These are phyloP conservation scores for Coccomyxa sp. DNA, from an alignment of 139 green algal species.

Conservation along the genomic window DNA sequence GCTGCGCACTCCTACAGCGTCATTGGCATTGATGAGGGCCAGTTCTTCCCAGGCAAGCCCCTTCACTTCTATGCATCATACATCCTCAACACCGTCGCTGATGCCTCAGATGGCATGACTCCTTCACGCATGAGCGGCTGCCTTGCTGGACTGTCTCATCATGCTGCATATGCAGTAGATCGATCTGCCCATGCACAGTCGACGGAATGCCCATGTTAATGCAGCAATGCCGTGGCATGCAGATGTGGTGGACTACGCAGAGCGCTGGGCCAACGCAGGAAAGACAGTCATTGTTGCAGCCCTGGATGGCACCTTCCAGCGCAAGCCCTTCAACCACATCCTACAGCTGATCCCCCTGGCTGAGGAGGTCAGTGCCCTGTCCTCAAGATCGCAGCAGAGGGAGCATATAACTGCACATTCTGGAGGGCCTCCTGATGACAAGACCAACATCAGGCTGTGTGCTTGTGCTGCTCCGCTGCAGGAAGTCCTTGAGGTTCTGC, in stretches of 20 bases:
- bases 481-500: neutral
- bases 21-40: constrained; percentile 20
- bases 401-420: neutral
- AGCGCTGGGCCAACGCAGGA: constrained; percentile 17
- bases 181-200: no score
- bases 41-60: constrained; percentile 17
- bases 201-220: neutral
- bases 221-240: neutral
- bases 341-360: constrained; percentile 14
- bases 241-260: constrained; percentile 18
- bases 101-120: neutral
- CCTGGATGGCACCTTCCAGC: constrained; percentile 22
- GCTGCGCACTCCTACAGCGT: constrained; percentile 11
- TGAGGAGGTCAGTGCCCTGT: constrained; percentile 8
- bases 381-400: neutral
- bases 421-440: neutral
- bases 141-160: neutral
- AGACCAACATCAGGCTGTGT: neutral
- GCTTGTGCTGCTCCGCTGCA: neutral
- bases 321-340: constrained; percentile 9
- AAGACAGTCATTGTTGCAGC: constrained; percentile 15
- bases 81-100: neutral
- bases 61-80: neutral
- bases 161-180: neutral
- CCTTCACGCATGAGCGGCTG: neutral